Conservation (phyloP, 371 early-diverging fungal species). For the Circinella minor region DNA sequence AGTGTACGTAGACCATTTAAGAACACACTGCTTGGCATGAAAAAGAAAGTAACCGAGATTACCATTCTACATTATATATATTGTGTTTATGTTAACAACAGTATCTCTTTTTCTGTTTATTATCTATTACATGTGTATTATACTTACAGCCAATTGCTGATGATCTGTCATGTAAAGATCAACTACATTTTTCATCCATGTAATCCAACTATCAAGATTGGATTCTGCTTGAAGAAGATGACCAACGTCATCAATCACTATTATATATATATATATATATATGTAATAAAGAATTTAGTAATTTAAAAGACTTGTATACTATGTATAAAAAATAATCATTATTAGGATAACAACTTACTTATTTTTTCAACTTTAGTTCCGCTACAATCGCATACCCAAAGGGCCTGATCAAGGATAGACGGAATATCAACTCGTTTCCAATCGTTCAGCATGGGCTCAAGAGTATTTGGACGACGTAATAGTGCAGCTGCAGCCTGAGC, state of each 20-base stretch:
- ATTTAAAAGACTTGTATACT: too few species aligned
- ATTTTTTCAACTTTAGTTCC: slow-evolving; percentile 37
- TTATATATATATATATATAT: too few species aligned
- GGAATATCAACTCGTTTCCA: slow-evolving; percentile 59
- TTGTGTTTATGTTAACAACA: too few species aligned
- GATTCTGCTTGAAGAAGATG: slow-evolving; percentile 32
- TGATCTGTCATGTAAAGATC: slow-evolving; percentile 32
- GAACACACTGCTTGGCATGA: slow-evolving; percentile 52
- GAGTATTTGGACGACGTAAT: slow-evolving; percentile 31
- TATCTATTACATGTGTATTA: too few species aligned
- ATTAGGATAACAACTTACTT: slow-evolving; percentile 25
- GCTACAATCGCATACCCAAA: slow-evolving; percentile 61
- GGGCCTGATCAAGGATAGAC: slow-evolving; percentile 51
- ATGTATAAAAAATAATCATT: too few species aligned
- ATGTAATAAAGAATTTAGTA: too few species aligned
- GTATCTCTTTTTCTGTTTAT: too few species aligned
- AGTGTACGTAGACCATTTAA: slow-evolving; percentile 60
- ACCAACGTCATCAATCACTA: slow-evolving; percentile 32
- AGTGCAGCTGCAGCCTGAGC: slow-evolving; percentile 51
- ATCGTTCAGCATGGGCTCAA: slow-evolving; percentile 46
- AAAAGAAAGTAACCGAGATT: slow-evolving; percentile 41
- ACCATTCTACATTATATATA: neutral
- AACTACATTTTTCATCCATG: slow-evolving; percentile 47
- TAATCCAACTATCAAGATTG: slow-evolving; percentile 51
- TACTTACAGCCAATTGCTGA: neutral